Conservation (phyloP, 306 rosid species). For the Macrotyloma uniflorum region DNA sequence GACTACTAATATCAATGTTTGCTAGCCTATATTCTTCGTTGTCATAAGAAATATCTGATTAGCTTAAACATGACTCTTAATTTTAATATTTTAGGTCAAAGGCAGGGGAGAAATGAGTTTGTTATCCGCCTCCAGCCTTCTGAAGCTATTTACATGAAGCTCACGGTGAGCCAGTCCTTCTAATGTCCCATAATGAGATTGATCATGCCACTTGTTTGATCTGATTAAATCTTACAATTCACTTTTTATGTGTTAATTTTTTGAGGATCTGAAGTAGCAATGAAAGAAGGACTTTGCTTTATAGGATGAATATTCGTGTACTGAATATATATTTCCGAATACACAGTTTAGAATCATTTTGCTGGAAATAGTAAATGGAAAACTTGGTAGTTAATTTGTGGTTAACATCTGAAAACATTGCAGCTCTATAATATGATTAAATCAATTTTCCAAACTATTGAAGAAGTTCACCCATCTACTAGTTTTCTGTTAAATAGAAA, state of each 20-base stretch:
- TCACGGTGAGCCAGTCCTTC: conserved; percentile 57
- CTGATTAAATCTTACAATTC: conserved; percentile 2
- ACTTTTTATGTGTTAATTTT: not conserved
- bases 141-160: conserved; percentile 91
- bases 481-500: not conserved
- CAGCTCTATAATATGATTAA: not conserved
- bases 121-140: conserved; percentile 85
- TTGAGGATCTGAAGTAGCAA: conserved; percentile 17
- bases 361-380: not conserved
- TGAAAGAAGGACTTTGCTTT: not conserved
- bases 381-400: not conserved
- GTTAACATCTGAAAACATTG: not conserved
- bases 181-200: not conserved
- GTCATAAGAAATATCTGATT: not conserved
- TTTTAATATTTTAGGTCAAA: conserved; percentile 60
- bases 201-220: conserved; percentile 22
- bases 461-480: not conserved
- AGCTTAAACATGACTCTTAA: not conserved
- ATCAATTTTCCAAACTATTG: conserved; percentile 1
- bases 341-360: not conserved
- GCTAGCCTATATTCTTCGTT: not conserved
- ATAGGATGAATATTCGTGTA: not conserved
- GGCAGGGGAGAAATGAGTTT: conserved; percentile 86
- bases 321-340: not conserved
- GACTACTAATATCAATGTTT: conserved; percentile 6